A percentile compares a stretch with the other conserved stretches of the same genome.
Evolutionary conservation across 2,329 filamentous ascomycete genomes (phyloP).

Genomic region (Fusarium kyushuense): DNA sequence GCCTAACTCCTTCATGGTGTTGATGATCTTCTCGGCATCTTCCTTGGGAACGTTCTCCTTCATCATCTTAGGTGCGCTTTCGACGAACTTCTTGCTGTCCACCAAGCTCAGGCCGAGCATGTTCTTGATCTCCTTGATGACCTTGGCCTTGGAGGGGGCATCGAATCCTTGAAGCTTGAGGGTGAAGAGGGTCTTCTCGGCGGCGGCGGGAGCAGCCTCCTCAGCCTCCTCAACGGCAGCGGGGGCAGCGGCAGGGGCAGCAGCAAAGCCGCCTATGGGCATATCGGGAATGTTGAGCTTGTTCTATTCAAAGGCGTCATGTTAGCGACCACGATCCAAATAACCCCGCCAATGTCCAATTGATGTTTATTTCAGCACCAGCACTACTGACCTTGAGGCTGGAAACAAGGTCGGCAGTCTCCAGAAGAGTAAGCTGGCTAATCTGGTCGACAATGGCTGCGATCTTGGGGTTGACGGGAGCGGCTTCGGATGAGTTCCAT

Average conservation of each 20-base stretch:
- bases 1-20: constrained; percentile 91
- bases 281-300: constrained; percentile 98
- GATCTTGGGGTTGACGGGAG: constrained; percentile 86
- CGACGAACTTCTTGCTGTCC: constrained; percentile 99
- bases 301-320: constrained; percentile 65
- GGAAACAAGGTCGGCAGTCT: constrained; percentile 95
- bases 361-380: constrained; percentile 39
- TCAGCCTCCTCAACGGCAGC: constrained; percentile 83
- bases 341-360: constrained; percentile 23
- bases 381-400: constrained; percentile 81
- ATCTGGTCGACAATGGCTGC: constrained; percentile 96
- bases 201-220: constrained; percentile 86
- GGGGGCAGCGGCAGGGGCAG: constrained; percentile 67
- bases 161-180: constrained; percentile 95
- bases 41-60: constrained; percentile 99
- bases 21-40: constrained; percentile 98
- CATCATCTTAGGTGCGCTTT: constrained; percentile 97
- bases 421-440: constrained; percentile 95
- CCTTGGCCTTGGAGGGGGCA: constrained; percentile 90
- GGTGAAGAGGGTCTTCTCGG: constrained; percentile 98
- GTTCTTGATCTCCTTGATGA: constrained; percentile 99
- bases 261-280: constrained; percentile 90
- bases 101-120: constrained; percentile 95
- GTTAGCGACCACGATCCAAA: constrained; percentile 30
- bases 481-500: constrained; percentile 87